Evolutionary conservation across 2,329 filamentous ascomycete genomes (phyloP).

Genomic region (Alternaria infectoria): DNA sequence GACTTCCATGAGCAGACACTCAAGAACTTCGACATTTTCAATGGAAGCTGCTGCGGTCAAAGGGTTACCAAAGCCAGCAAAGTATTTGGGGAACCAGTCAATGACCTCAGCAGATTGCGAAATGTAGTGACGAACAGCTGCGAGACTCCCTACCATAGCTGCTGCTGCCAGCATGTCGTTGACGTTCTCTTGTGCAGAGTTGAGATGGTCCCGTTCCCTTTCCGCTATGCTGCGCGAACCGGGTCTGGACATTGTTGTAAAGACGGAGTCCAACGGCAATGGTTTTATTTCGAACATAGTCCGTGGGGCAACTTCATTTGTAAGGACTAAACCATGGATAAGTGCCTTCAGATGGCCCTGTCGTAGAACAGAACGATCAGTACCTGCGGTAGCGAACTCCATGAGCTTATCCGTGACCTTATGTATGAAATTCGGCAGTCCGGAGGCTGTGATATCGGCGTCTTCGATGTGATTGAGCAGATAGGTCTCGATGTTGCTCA

Average conservation of each 20-base stretch:
- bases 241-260: background rate
- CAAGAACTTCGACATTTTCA: background rate
- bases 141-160: background rate
- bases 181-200: background rate
- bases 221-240: background rate
- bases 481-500: background rate
- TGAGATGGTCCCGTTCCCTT: background rate
- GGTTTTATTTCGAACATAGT: background rate
- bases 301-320: background rate
- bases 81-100: background rate
- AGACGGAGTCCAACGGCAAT: background rate
- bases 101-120: background rate
- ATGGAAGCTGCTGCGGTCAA: background rate
- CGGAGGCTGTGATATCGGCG: background rate
- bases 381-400: background rate
- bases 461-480: background rate
- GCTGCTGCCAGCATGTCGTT: background rate
- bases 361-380: background rate
- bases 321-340: background rate
- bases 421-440: background rate
- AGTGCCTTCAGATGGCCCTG: background rate
- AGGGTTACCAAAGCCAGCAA: background rate
- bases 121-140: background rate
- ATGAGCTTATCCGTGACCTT: background rate
- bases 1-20: background rate